Conservation (phyloP, 2,329 filamentous ascomycete genomes). For the Rhynchosporium secalis region DNA sequence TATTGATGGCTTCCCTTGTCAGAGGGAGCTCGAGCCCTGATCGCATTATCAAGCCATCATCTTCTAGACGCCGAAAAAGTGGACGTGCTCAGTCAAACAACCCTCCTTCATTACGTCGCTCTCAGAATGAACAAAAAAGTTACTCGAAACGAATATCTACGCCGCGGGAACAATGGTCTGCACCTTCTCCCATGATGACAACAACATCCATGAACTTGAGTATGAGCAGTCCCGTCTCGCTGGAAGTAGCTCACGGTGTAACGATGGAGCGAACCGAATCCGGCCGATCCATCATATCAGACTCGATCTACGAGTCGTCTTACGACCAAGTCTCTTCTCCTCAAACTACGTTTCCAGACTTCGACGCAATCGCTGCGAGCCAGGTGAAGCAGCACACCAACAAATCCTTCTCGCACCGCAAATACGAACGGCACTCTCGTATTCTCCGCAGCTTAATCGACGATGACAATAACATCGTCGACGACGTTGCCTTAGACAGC, state of each 20-base stretch:
- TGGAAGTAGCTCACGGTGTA: constrained; percentile 23
- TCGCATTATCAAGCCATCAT: constrained; percentile 23
- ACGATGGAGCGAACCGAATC: constrained; percentile 38
- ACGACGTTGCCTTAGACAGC: constrained; percentile 56
- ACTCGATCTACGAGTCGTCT: constrained; percentile 29
- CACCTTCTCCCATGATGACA: constrained; percentile 23
- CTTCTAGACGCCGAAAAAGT: constrained; percentile 25
- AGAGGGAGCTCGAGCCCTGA: constrained; percentile 25
- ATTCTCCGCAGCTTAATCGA: constrained; percentile 59
- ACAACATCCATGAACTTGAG: background rate
- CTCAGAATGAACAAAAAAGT: constrained; percentile 21
- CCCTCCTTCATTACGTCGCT: constrained; percentile 18
- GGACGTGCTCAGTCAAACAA: constrained; percentile 15
- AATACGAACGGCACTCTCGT: constrained; percentile 44
- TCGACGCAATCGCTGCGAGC: constrained; percentile 31
- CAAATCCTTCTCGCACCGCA: constrained; percentile 22
- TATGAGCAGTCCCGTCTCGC: constrained; percentile 12
- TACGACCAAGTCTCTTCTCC: constrained; percentile 23
- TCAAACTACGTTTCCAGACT: constrained; percentile 25
- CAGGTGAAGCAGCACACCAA: constrained; percentile 30
- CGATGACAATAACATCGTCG: constrained; percentile 51
- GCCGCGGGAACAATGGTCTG: constrained; percentile 22
- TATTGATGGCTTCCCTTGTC: constrained; percentile 31
- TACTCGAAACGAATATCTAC: constrained; percentile 23
- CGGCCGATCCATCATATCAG: constrained; percentile 38